Conservation (phyloP, 192 early-diverging fungal species). For the Chytriomyces confervae region DNA sequence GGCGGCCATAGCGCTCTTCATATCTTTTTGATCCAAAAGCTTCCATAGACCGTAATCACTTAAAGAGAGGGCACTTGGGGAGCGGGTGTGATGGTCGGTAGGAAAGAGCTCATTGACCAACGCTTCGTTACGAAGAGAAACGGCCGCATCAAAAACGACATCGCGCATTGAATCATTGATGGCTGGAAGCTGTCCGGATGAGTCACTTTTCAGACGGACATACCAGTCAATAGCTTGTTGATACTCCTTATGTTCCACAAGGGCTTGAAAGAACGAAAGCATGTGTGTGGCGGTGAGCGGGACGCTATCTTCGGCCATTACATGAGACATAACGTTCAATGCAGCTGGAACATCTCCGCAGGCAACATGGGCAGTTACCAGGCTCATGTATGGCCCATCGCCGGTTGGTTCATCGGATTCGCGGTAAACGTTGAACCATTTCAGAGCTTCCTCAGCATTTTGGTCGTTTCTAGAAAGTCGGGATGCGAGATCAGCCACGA, state of each 20-base stretch:
- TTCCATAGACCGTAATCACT: background rate
- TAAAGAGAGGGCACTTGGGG: background rate
- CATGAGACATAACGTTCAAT: constrained; percentile 1
- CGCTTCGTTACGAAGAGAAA: background rate
- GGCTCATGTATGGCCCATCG: constrained; percentile 15
- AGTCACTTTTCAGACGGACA: background rate
- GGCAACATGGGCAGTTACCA: constrained; percentile 16
- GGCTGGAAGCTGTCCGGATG: background rate
- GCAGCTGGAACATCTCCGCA: constrained; percentile 1
- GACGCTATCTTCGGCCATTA: constrained; percentile 17
- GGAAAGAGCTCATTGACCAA: constrained; percentile 13
- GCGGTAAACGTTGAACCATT: constrained; percentile 28
- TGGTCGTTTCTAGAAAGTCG: background rate
- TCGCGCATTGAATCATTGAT: background rate
- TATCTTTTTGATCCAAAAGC: background rate
- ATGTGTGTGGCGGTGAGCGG: constrained; percentile 5
- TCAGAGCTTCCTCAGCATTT: constrained; percentile 11
- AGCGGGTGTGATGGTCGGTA: background rate
- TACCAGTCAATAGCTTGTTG: constrained; percentile 16
- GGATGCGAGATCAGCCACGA: background rate
- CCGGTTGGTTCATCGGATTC: constrained; percentile 15
- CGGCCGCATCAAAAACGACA: constrained; percentile 15
- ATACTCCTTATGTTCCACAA: background rate
- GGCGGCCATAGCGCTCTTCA: background rate
- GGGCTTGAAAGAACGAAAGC: background rate